Evolutionary conservation across 2,329 filamentous ascomycete species (phyloP).

Genomic region (Aspergillus melleus): DNA sequence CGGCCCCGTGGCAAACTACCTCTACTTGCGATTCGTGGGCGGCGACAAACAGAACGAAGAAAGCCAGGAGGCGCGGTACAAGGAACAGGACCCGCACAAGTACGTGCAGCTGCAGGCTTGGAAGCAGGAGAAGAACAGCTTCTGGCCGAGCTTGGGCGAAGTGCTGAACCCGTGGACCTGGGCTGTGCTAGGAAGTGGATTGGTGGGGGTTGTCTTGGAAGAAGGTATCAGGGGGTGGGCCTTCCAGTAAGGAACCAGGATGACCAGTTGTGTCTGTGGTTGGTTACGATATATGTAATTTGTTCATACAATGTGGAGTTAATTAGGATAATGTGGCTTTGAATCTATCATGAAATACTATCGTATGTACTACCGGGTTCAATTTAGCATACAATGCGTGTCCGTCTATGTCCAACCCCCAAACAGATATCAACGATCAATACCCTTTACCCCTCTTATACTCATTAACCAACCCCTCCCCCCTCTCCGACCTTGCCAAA

Average conservation of each 20-base stretch:
- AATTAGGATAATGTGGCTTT: neutral
- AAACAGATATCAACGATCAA: constrained; percentile 29
- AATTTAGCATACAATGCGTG: too few species aligned
- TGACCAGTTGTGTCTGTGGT: neutral
- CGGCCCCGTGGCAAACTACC: constrained; percentile 59
- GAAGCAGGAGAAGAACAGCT: constrained; percentile 57
- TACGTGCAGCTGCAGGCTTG: constrained; percentile 55
- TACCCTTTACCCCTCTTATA: constrained; percentile 64
- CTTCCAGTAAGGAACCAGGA: neutral
- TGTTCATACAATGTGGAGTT: neutral
- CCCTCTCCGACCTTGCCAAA: constrained; percentile 53
- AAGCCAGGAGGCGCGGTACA: constrained; percentile 55
- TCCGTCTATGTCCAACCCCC: neutral
- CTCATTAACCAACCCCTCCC: constrained; percentile 60
- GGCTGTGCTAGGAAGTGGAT: constrained; percentile 53
- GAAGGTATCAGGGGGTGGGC: constrained; percentile 22
- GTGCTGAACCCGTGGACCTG: constrained; percentile 58
- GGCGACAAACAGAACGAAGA: constrained; percentile 58
- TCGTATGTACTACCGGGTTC: too few species aligned
- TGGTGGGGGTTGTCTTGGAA: constrained; percentile 51
- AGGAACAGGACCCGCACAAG: constrained; percentile 52
- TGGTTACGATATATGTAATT: neutral
- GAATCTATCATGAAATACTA: too few species aligned
- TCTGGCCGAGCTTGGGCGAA: constrained; percentile 57
- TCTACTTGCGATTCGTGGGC: constrained; percentile 58